A percentile compares a stretch with the other conserved stretches of the same genome.
Evolutionary conservation across 164 flowering plant species (phyloP).

Genomic region (Echeveria elegans): DNA sequence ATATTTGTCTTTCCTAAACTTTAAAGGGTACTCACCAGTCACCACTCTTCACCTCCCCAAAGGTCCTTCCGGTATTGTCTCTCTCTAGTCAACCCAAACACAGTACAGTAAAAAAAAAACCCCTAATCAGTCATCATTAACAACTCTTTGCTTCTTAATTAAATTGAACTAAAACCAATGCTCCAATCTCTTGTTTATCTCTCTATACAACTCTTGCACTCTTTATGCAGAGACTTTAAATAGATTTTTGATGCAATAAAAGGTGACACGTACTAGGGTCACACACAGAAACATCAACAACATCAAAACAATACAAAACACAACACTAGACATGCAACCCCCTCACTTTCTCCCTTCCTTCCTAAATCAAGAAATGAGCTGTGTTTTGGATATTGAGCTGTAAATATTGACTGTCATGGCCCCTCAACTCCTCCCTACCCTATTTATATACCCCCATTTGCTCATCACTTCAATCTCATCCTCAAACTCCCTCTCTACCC

Average conservation of each 20-base stretch:
- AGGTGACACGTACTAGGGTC: background rate
- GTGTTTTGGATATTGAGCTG: constrained; percentile 30
- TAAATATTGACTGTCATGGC: constrained; percentile 13
- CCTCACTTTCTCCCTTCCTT: background rate
- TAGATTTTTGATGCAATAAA: background rate
- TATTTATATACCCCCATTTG: constrained; percentile 6
- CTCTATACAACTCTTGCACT: background rate
- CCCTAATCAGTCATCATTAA: background rate
- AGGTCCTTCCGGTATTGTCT: background rate
- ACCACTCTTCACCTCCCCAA: background rate
- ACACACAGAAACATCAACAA: background rate
- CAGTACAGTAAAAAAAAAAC: background rate
- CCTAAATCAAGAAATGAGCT: constrained; percentile 41
- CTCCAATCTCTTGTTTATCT: background rate
- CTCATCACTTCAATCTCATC: constrained; percentile 13
- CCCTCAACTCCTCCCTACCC: constrained; percentile 10
- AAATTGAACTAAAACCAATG: background rate
- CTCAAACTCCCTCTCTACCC: background rate
- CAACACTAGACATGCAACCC: constrained; percentile 6
- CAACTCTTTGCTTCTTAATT: background rate
- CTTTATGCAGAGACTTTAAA: background rate
- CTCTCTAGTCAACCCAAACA: background rate
- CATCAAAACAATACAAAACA: constrained; percentile 1
- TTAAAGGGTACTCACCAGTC: background rate
- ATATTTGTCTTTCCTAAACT: background rate